A percentile compares a stretch with the other conserved stretches of the same genome.
Evolutionary conservation across 306 rosid species (phyloP).

Genomic region (Vigna mungo): DNA sequence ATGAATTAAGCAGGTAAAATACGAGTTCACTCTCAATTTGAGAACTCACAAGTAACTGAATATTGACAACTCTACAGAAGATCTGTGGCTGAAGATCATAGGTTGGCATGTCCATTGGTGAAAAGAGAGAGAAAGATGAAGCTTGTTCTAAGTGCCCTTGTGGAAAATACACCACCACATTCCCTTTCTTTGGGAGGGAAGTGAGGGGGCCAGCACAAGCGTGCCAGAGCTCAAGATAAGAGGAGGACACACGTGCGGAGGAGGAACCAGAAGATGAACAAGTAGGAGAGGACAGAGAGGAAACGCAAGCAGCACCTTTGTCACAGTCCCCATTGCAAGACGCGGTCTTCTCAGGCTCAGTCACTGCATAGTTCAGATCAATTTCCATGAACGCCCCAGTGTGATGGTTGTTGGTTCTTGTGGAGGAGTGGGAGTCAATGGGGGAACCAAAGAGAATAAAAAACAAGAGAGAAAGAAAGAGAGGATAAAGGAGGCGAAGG

Average conservation of each 20-base stretch:
- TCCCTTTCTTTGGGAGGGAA: slow-evolving; percentile 88
- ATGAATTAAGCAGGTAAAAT: slow-evolving; percentile 36
- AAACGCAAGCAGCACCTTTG: slow-evolving; percentile 59
- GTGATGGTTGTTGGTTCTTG: slow-evolving; percentile 10
- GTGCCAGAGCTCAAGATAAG: slow-evolving; percentile 93
- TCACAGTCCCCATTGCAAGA: slow-evolving; percentile 72
- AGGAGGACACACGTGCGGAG: slow-evolving; percentile 63
- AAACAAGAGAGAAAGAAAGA: not conserved
- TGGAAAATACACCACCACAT: slow-evolving; percentile 91
- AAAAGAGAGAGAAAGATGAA: slow-evolving; percentile 72
- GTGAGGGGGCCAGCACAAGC: slow-evolving; percentile 99
- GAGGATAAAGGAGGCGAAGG: slow-evolving; percentile 37
- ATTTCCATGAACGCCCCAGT: slow-evolving; percentile 88
- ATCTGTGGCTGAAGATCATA: slow-evolving; percentile 88
- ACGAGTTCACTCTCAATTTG: slow-evolving; percentile 20
- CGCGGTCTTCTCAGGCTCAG: slow-evolving; percentile 73
- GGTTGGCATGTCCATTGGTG: slow-evolving; percentile 71
- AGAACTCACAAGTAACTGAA: slow-evolving; percentile 84
- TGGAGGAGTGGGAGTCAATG: slow-evolving; percentile 41
- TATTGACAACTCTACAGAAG: slow-evolving; percentile 83
- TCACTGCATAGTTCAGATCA: slow-evolving; percentile 92
- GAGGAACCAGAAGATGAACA: slow-evolving; percentile 75
- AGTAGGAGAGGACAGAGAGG: slow-evolving; percentile 72
- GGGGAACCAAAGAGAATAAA: slow-evolving; percentile 38
- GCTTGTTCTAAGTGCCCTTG: slow-evolving; percentile 92